These are phyloP conservation scores for Lasiosphaeris hirsuta DNA, from an alignment of 495 filamentous ascomycete genomes.

Conservation along the genomic window DNA sequence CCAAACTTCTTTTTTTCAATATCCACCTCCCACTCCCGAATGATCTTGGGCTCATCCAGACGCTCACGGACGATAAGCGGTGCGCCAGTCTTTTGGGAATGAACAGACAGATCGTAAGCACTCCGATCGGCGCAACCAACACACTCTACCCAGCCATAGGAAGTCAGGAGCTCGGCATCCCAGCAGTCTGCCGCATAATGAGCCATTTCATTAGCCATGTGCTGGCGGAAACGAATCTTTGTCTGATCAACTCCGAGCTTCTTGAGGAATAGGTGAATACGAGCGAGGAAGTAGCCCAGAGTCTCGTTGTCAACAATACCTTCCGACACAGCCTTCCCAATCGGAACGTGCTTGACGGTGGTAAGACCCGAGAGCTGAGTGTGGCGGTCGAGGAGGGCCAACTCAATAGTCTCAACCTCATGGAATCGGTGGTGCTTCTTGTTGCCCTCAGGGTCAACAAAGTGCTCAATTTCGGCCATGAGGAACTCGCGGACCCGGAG, in stretches of 20 bases:
- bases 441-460: conserved; percentile 64
- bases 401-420: conserved; percentile 62
- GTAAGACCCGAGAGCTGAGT: conserved; percentile 71
- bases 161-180: conserved; percentile 77
- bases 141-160: conserved; percentile 83
- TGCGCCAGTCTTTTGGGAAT: conserved; percentile 77
- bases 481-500: conserved; percentile 76
- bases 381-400: conserved; percentile 66
- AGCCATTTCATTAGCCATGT: conserved; percentile 77
- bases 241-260: conserved; percentile 65
- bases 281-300: conserved; percentile 80
- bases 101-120: conserved; percentile 75
- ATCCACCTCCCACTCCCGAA: conserved; percentile 72
- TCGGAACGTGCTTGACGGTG: conserved; percentile 53
- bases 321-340: conserved; percentile 67
- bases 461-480: conserved; percentile 83
- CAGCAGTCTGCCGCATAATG: conserved; percentile 83
- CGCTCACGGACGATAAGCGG: conserved; percentile 65
- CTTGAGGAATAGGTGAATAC: conserved; percentile 70
- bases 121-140: conserved; percentile 82
- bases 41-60: conserved; percentile 57
- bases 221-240: conserved; percentile 80
- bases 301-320: conserved; percentile 79
- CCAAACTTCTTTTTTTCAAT: conserved; percentile 84
- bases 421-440: conserved; percentile 71